These are phyloP conservation scores for Adansonia grandidieri DNA, from an alignment of 441 rosid species.

Conservation along the genomic window DNA sequence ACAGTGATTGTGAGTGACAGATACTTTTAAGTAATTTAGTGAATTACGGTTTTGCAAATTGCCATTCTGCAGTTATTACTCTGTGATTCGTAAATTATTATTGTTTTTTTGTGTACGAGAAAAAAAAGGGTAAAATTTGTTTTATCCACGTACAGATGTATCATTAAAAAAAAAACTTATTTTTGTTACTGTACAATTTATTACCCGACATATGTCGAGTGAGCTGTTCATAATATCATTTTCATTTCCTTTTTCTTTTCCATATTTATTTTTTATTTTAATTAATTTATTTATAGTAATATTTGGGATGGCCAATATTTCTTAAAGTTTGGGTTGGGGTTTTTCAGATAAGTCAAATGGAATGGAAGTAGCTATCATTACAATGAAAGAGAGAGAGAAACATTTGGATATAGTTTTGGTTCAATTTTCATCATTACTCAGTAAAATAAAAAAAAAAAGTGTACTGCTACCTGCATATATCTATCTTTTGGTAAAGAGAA, in stretches of 20 bases:
- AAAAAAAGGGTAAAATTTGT: not conserved
- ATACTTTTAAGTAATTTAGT: not conserved
- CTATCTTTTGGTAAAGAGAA: not conserved
- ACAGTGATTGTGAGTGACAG: not conserved
- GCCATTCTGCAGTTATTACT: not conserved
- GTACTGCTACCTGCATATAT: too few species aligned
- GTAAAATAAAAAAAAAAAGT: not conserved
- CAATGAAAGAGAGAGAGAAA: not conserved
- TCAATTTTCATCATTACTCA: not conserved
- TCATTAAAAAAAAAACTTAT: not conserved
- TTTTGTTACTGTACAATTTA: constrained; percentile 9
- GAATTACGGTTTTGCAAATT: constrained; percentile 49
- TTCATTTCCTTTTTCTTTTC: too few species aligned
- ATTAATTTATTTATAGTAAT: not conserved
- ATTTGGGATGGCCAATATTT: not conserved
- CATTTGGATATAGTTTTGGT: not conserved
- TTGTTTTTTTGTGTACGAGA: not conserved
- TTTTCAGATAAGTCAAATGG: not conserved
- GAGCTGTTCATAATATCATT: not conserved
- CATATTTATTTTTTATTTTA: too few species aligned
- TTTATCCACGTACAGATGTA: not conserved
- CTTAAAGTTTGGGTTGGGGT: not conserved
- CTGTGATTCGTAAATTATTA: not conserved
- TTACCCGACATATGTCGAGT: not conserved
- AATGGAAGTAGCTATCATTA: not conserved